phyloP scores from a whole-genome alignment of 768 basidiomycete genomes.

The Russula virescens region DNA sequence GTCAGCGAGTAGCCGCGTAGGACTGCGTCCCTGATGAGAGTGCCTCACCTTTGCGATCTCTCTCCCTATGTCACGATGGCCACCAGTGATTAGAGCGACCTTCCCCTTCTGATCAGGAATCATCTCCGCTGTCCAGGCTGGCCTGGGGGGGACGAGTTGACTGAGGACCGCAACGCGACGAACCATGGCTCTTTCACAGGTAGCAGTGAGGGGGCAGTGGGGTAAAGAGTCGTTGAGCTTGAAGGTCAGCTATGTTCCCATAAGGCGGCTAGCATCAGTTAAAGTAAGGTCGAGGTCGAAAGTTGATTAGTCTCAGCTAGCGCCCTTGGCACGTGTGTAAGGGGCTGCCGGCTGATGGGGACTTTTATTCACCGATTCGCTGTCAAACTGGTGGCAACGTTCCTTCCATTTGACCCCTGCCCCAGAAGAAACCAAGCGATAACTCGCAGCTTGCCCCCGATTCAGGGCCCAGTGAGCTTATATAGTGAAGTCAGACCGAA shows the following conservation, averaged over 20 bases:
- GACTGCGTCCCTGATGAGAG: neutral
- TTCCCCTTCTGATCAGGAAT: constrained; percentile 12
- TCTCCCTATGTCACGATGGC: neutral
- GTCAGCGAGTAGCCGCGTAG: neutral
- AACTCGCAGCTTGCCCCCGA: no score
- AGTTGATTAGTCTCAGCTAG: no score
- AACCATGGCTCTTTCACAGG: neutral
- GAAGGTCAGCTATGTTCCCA: neutral
- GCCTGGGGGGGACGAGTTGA: constrained; percentile 16
- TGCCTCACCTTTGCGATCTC: neutral
- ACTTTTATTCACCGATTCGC: neutral
- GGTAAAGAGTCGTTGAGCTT: neutral
- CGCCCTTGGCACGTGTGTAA: neutral
- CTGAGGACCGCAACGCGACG: neutral
- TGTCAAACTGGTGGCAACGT: neutral
- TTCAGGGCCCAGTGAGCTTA: no score
- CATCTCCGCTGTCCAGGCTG: constrained; percentile 10
- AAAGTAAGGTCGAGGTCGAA: no score
- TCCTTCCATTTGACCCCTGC: no score
- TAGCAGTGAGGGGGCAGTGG: neutral
- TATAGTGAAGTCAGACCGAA: neutral
- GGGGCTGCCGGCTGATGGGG: neutral
- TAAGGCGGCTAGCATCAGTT: neutral
- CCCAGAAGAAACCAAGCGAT: no score
- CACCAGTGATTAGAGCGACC: neutral